A percentile compares a stretch with the other conserved stretches of the same genome.
Conservation (phyloP, 305 asterid genomes). For the Fraxinus baroniana region DNA sequence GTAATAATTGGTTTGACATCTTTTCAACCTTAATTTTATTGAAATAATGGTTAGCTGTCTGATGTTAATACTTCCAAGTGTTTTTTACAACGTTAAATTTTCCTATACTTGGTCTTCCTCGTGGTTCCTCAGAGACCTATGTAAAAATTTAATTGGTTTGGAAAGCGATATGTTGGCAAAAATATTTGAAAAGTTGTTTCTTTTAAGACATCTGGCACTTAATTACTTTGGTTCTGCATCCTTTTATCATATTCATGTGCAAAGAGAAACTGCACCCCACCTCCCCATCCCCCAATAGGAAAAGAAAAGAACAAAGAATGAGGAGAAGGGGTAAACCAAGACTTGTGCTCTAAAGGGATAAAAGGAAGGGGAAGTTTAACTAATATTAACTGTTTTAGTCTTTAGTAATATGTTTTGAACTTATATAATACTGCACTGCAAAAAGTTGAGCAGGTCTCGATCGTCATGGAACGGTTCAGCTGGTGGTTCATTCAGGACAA, state of each 20-base stretch:
- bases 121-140: neutral
- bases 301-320: neutral
- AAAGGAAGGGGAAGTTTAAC: neutral
- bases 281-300: neutral
- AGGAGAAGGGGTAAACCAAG: neutral
- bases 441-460: conserved; percentile 78
- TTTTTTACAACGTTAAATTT: neutral
- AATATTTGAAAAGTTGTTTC: neutral
- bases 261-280: neutral
- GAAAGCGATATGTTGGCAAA: neutral
- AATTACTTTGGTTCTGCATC: neutral
- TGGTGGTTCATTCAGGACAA: conserved; percentile 55
- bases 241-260: neutral
- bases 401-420: conserved; percentile 32
- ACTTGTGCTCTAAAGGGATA: neutral
- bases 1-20: conserved; percentile 37
- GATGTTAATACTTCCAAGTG: neutral
- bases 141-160: neutral
- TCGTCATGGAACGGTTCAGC: conserved; percentile 45
- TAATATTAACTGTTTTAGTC: neutral
- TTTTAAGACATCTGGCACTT: neutral
- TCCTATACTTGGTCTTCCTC: neutral
- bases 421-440: conserved; percentile 32
- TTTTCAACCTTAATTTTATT: conserved; percentile 4
- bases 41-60: neutral